Percentiles rank a stretch among this genome's conserved stretches.
Evolutionary conservation across 352 stramenopile genomes (phyloP).

Genomic region (Pythium plurisporium): DNA sequence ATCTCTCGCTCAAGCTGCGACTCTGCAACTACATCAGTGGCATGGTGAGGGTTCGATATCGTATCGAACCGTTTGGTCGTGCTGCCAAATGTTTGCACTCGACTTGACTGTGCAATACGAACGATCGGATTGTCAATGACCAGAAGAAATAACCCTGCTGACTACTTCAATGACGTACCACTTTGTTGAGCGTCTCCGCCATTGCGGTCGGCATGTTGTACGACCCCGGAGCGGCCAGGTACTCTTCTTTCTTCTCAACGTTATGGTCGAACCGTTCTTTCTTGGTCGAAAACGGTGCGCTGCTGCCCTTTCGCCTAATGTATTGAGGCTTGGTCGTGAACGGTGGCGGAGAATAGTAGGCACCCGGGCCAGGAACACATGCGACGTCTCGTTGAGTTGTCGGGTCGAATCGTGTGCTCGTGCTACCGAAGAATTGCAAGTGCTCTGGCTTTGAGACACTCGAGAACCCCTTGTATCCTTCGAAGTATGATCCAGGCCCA

Average conservation of each 20-base stretch:
- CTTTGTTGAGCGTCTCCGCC: conserved; percentile 62
- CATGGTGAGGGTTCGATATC: conserved; percentile 18
- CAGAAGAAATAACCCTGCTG: too few species aligned
- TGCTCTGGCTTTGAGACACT: conserved; percentile 53
- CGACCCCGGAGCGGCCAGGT: conserved; percentile 51
- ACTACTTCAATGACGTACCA: too few species aligned
- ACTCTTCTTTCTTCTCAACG: conserved; percentile 38
- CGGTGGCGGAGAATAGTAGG: conserved; percentile 50
- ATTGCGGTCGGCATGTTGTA: conserved; percentile 62
- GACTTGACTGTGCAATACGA: conserved; percentile 37
- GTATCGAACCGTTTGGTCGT: conserved; percentile 76
- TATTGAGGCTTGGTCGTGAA: conserved; percentile 25
- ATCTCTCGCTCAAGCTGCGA: conserved; percentile 62
- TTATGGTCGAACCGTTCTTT: conserved; percentile 60
- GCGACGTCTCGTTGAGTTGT: conserved; percentile 3
- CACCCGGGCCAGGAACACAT: conserved; percentile 36
- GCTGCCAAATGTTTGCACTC: conserved; percentile 63
- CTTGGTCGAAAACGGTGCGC: conserved; percentile 60
- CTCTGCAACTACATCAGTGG: conserved; percentile 24
- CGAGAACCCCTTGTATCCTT: conserved; percentile 40
- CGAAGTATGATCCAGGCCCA: conserved; percentile 62
- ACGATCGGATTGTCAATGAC: too few species aligned
- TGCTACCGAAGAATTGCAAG: conserved; percentile 81
- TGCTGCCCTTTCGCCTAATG: conserved; percentile 33
- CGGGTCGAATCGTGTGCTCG: conserved; percentile 54